These are phyloP conservation scores for Mycena crocata DNA, from an alignment of 768 basidiomycete genomes.

Conservation along the genomic window DNA sequence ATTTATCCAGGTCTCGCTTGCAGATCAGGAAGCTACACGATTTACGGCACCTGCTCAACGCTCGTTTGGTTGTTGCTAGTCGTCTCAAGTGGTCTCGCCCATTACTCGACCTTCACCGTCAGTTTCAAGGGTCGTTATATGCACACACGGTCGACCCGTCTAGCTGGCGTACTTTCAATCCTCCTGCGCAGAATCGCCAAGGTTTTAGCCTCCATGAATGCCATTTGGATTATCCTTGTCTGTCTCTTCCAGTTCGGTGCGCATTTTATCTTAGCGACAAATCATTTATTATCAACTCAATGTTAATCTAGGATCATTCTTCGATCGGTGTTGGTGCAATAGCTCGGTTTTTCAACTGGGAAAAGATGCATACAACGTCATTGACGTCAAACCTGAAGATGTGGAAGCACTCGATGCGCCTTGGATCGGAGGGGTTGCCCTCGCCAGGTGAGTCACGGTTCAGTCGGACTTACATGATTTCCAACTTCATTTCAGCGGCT, in stretches of 20 bases:
- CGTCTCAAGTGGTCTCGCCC: slow-evolving; percentile 41
- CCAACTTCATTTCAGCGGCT: slow-evolving; percentile 20
- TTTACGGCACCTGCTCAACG: slow-evolving; percentile 47
- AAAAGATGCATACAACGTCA: slow-evolving; percentile 36
- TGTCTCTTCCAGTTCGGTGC: slow-evolving; percentile 43
- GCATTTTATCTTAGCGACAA: no score
- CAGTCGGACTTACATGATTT: no score
- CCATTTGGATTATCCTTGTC: slow-evolving; percentile 39
- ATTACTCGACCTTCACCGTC: slow-evolving; percentile 34
- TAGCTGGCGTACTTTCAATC: slow-evolving; percentile 40
- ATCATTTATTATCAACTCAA: no score
- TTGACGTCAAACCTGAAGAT: slow-evolving; percentile 24
- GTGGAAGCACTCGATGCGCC: slow-evolving; percentile 21
- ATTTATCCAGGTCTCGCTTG: slow-evolving; percentile 45
- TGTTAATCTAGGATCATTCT: no score
- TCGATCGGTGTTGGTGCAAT: slow-evolving; percentile 43
- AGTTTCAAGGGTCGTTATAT: slow-evolving; percentile 24
- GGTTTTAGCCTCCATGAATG: slow-evolving; percentile 37
- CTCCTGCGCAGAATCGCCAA: slow-evolving; percentile 38
- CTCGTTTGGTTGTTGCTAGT: slow-evolving; percentile 47
- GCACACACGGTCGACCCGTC: slow-evolving; percentile 40
- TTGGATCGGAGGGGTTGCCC: slow-evolving; percentile 26
- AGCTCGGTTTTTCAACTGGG: slow-evolving; percentile 38
- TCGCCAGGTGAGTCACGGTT: slow-evolving; percentile 14
- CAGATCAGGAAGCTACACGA: slow-evolving; percentile 44